Conservation (phyloP, 306 rosid species). For the Rubus parviflorus region DNA sequence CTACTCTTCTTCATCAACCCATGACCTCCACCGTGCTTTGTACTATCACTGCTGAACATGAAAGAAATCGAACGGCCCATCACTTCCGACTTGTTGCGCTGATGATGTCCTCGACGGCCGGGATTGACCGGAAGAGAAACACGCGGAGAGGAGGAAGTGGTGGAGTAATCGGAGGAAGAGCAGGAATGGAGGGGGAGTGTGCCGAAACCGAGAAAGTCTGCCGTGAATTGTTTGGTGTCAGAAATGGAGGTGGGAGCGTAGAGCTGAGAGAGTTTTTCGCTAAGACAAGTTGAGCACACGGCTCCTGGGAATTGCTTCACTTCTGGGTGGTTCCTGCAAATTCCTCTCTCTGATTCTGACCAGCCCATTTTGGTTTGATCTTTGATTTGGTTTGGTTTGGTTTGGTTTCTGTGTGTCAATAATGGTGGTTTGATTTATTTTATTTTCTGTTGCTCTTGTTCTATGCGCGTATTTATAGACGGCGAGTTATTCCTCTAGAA, state of each 20-base stretch:
- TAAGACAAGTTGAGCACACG: constrained; percentile 58
- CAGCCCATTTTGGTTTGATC: constrained; percentile 23
- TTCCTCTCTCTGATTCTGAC: constrained; percentile 36
- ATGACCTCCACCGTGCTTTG: neutral
- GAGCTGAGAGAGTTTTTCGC: constrained; percentile 54
- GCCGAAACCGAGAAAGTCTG: neutral
- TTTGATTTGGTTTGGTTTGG: neutral
- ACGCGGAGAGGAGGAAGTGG: constrained; percentile 19
- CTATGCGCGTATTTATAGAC: neutral
- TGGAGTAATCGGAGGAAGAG: constrained; percentile 1
- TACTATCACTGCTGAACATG: neutral
- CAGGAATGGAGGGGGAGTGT: neutral
- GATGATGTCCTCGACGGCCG: constrained; percentile 31
- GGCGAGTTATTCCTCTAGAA: neutral
- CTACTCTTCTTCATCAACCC: constrained; percentile 60
- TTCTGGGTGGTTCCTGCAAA: constrained; percentile 51
- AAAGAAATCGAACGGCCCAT: constrained; percentile 39
- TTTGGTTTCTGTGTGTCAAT: neutral
- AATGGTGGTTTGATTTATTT: neutral
- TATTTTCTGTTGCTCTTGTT: neutral
- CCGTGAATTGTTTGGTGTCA: neutral
- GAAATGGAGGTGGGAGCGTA: constrained; percentile 6
- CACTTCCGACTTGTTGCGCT: constrained; percentile 39
- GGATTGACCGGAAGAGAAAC: constrained; percentile 28
- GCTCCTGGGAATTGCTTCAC: constrained; percentile 42